Conservation (phyloP, 768 basidiomycete genomes). For the Lactarius akahatsu region DNA sequence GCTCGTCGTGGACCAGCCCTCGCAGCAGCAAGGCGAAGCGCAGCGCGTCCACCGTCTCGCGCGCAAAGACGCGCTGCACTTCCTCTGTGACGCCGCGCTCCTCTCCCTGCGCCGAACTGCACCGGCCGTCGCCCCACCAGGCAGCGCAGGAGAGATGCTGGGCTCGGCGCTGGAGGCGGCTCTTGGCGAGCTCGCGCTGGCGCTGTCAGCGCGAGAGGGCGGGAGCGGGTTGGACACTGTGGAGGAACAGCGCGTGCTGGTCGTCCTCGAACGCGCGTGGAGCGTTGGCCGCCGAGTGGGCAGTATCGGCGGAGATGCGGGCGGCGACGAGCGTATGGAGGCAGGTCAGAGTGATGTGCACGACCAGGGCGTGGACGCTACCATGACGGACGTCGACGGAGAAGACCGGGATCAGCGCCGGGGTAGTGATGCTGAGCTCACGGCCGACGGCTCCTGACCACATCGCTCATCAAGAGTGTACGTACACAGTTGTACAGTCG, state of each 20-base stretch:
- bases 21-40: neutral
- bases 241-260: constrained; percentile 17
- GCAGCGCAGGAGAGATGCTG: constrained; percentile 1
- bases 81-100: constrained; percentile 15
- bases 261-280: constrained; percentile 22
- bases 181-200: constrained; percentile 18
- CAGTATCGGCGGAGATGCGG: neutral
- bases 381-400: neutral
- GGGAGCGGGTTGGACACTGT: constrained; percentile 14
- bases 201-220: constrained; percentile 8
- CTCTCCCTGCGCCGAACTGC: constrained; percentile 12
- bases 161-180: constrained; percentile 6
- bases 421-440: neutral
- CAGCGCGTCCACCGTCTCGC: constrained; percentile 21
- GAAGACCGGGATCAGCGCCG: neutral
- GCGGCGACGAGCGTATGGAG: neutral
- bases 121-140: neutral
- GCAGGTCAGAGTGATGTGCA: neutral
- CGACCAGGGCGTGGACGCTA: neutral
- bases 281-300: constrained; percentile 18
- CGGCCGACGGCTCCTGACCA: neutral
- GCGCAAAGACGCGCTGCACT: constrained; percentile 24
- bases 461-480: neutral
- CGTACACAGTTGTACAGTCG: neutral
- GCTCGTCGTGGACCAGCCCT: constrained; percentile 2